A percentile compares a stretch with the other conserved stretches of the same genome.
Conservation (phyloP, 495 filamentous ascomycete species). For the Penicillium flavigenum region DNA sequence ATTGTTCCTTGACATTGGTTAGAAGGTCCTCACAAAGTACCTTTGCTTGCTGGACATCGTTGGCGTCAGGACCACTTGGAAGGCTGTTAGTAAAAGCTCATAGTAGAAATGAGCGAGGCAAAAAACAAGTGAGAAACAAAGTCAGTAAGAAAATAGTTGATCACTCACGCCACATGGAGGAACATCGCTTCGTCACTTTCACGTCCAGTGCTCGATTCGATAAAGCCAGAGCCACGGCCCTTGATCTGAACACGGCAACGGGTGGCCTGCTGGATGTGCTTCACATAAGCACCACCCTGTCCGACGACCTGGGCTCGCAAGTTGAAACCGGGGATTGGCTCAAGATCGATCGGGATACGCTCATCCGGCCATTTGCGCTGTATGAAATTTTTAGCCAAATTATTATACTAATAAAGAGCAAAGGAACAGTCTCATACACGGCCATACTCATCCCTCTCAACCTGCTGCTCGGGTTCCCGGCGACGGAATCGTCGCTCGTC, state of each 20-base stretch:
- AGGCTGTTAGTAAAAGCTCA: slow-evolving; percentile 31
- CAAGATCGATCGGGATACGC: slow-evolving; percentile 83
- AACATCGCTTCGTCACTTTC: slow-evolving; percentile 97
- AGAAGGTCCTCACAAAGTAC: slow-evolving; percentile 86
- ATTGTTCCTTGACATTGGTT: slow-evolving; percentile 76
- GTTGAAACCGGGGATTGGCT: slow-evolving; percentile 94
- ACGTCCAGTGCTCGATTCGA: slow-evolving; percentile 74
- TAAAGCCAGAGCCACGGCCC: slow-evolving; percentile 92
- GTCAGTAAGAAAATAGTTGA: not conserved
- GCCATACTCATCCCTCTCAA: slow-evolving; percentile 95
- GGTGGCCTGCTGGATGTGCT: slow-evolving; percentile 94
- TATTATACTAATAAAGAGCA: not conserved
- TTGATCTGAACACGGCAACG: slow-evolving; percentile 96
- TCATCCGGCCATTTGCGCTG: slow-evolving; percentile 99
- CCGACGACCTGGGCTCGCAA: slow-evolving; percentile 93
- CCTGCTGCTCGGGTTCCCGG: slow-evolving; percentile 74
- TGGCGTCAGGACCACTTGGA: slow-evolving; percentile 76
- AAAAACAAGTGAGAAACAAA: not conserved
- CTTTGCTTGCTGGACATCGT: slow-evolving; percentile 82
- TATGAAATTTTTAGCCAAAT: slow-evolving; percentile 29
- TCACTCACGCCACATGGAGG: slow-evolving; percentile 80
- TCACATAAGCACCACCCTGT: slow-evolving; percentile 88
- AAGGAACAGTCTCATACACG: slow-evolving; percentile 57
- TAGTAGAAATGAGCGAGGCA: not conserved
- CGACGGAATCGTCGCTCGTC: slow-evolving; percentile 93